These are phyloP conservation scores for Pseudovirgaria hyperparasitica DNA, from an alignment of 2,329 filamentous ascomycete genomes.

Conservation along the genomic window DNA sequence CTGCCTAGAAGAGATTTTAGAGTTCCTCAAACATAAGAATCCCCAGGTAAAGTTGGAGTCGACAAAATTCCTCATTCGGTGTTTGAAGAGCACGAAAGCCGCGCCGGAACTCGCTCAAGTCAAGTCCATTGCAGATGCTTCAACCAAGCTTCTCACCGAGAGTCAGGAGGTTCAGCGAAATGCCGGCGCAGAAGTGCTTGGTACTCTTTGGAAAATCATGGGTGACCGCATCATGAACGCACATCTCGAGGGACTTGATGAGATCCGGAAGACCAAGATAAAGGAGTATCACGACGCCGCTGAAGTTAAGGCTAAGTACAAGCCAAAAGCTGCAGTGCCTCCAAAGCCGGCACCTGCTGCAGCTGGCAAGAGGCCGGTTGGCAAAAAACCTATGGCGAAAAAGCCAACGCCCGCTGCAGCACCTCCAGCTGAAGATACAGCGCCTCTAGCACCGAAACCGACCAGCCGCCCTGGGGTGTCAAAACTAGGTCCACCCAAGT, in stretches of 20 bases:
- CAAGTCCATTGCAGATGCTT: constrained; percentile 70
- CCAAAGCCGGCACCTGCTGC: constrained; percentile 46
- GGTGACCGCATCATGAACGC: constrained; percentile 92
- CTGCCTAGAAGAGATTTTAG: constrained; percentile 78
- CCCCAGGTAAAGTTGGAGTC: constrained; percentile 95
- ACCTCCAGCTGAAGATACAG: constrained; percentile 32
- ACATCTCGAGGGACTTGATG: constrained; percentile 80
- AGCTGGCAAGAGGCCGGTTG: constrained; percentile 28
- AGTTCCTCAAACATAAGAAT: constrained; percentile 86
- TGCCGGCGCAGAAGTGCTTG: constrained; percentile 81
- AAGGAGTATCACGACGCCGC: constrained; percentile 80
- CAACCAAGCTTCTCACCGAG: constrained; percentile 82
- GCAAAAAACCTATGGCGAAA: constrained; percentile 41
- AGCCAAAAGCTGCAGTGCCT: constrained; percentile 62
- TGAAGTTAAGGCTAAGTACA: constrained; percentile 79
- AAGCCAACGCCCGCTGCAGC: constrained; percentile 34
- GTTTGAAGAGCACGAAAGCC: constrained; percentile 67
- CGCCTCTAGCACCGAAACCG: constrained; percentile 46
- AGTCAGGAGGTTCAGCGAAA: constrained; percentile 75
- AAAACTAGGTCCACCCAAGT: constrained; percentile 28
- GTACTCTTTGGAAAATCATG: constrained; percentile 97
- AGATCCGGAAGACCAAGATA: constrained; percentile 89
- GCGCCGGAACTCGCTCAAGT: constrained; percentile 79
- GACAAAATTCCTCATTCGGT: constrained; percentile 83
- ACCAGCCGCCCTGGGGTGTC: constrained; percentile 37